These are phyloP conservation scores for Flammula alnicola DNA, from an alignment of 1,284 basidiomycete species.

Conservation along the genomic window DNA sequence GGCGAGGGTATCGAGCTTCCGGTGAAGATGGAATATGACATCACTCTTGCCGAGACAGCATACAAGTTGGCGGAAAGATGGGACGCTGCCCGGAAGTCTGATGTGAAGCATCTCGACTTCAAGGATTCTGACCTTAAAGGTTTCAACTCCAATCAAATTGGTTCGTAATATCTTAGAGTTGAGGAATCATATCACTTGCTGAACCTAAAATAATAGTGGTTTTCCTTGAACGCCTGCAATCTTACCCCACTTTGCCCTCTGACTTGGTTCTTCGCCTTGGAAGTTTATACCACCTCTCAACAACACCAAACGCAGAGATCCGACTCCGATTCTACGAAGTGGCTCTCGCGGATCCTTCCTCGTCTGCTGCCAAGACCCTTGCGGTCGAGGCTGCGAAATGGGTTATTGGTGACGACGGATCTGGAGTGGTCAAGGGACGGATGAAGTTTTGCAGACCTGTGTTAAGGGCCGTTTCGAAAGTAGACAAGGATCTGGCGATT, in stretches of 20 bases:
- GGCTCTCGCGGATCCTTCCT: conserved; percentile 54
- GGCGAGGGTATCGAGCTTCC: conserved; percentile 84
- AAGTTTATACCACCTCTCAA: conserved; percentile 54
- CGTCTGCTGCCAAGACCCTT: conserved; percentile 52
- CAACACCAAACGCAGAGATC: conserved; percentile 71
- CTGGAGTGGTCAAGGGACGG: conserved; percentile 67
- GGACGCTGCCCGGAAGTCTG: conserved; percentile 66
- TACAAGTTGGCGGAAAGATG: conserved; percentile 79
- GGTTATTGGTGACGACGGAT: conserved; percentile 69
- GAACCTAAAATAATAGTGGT: conserved; percentile 49
- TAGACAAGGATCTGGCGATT: conserved; percentile 68
- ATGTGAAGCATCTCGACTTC: conserved; percentile 56
- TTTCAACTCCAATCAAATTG: conserved; percentile 72
- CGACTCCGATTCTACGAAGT: conserved; percentile 74
- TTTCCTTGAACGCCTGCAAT: conserved; percentile 74
- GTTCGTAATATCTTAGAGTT: conserved; percentile 70
- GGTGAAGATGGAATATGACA: conserved; percentile 84
- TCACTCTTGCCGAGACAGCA: conserved; percentile 74
- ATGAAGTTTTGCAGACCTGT: conserved; percentile 86
- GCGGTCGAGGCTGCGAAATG: conserved; percentile 62
- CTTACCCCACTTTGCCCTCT: conserved; percentile 57
- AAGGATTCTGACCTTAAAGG: conserved; percentile 53
- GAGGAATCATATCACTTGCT: conserved; percentile 46
- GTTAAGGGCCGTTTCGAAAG: conserved; percentile 57
- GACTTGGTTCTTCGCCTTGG: conserved; percentile 61